Evolutionary conservation across 2,329 filamentous ascomycete genomes (phyloP), one percentile per base, ranked within the genome.

Genomic region (Chrysoporthe austroafricana): DNA sequence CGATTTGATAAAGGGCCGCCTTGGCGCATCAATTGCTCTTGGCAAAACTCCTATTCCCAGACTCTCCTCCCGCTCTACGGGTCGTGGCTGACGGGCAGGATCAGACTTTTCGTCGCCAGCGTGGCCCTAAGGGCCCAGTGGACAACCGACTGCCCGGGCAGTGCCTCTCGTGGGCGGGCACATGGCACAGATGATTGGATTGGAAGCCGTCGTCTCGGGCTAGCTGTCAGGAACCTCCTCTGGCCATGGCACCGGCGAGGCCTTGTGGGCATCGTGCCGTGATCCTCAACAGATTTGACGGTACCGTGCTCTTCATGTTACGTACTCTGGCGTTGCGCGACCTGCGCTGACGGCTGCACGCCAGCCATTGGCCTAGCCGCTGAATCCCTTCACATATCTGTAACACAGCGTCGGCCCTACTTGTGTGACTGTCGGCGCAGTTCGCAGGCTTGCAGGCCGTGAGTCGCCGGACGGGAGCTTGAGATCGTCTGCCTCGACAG

Each of bases 131-230:
- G 14, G n/a, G 50, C 4, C n/a, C 26, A 2, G 36, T 11, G 32
- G 36, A 36, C 13, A 18, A 14, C 21, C 36, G 34, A 39, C 32
- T 42, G 61, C 54, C 46, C 44, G 32, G 39, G 46, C 34, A 50
- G 42, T 42, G 44, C 16, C 39, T 56, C 14, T 16, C 14, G 21
- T n/a, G 39, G 43, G 42, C 50, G 4, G 26, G 21, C 63, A 69
- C 67, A 66, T 66, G 67, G 8, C 16, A 48, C 16, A 21, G 57
- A 63, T 62, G 61, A 54, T 54, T 69, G 63, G 63, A 44, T 54
- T 69, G 63, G 63, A 44, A 36, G 18, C 42, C 36, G 58, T 26
- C 18, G 32, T 44, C 43, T 46, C 54, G 11, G n/a, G 7, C 61
- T 32, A 63, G n/a, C n/a, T n/a, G 32, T 39, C 16, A 16, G 26